phyloP scores from a whole-genome alignment of 2,329 filamentous ascomycete species.

The Fusarium torulosum region DNA sequence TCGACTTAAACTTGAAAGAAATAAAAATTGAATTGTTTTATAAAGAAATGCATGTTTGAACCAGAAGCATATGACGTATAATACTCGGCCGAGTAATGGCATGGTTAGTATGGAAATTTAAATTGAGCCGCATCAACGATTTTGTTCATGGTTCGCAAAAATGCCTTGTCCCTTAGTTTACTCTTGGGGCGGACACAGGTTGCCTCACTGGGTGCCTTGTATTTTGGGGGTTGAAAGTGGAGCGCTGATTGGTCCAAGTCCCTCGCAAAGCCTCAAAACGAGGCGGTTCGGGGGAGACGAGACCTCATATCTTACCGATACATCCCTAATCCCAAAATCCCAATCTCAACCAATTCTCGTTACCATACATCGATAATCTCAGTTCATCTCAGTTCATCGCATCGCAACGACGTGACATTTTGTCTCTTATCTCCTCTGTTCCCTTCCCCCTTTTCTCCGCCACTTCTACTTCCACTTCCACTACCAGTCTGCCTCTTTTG shows the following conservation, averaged over 20 bases:
- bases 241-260: conserved; percentile 20
- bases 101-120: background rate
- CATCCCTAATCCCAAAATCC: background rate
- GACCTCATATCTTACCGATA: conserved; percentile 9
- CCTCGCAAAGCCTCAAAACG: conserved; percentile 35
- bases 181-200: conserved; percentile 27
- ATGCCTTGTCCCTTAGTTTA: background rate
- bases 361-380: background rate
- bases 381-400: background rate
- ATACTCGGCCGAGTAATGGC: too few species aligned
- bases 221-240: conserved; percentile 37
- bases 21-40: background rate
- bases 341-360: background rate
- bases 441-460: conserved; percentile 11
- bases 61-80: background rate
- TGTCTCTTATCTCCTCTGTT: conserved; percentile 16
- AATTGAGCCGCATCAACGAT: conserved; percentile 32
- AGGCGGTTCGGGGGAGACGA: conserved; percentile 32
- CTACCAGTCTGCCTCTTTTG: conserved; percentile 16
- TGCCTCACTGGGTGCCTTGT: conserved; percentile 38
- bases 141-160: conserved; percentile 32
- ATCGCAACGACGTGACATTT: conserved; percentile 9
- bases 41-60: background rate
- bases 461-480: conserved; percentile 15
- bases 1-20: background rate